Evolutionary conservation across 2,329 filamentous ascomycete species (phyloP), one percentile per base, ranked within the genome.

Genomic region (Penicillium capsulatum): DNA sequence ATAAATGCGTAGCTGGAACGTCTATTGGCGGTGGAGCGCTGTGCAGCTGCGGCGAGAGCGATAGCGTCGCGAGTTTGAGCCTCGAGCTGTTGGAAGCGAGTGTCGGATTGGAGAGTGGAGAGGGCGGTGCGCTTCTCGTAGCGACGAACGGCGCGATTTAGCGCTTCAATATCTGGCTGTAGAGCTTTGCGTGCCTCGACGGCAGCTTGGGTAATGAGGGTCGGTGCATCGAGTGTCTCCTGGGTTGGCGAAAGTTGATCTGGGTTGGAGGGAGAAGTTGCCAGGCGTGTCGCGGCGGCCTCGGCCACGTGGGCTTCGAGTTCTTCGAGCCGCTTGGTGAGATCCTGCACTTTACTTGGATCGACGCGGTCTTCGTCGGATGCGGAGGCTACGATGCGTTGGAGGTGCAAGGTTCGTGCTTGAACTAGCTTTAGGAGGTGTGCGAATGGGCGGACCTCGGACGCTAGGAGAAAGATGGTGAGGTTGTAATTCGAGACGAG

Each of bases 401-500:
- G 90, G 1, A 96, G 74, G 56, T 90, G 81, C 7, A 94, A 70
- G 2, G 89, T 95, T 22, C 87, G 79, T 10, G 80, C 77, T 55
- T 88, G 83, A 3, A 94, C 75, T 55, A 96, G 77, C 58, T 83
- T 86, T 46, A 95, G 79, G 17, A 94, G 68, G 58, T 96, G 90
- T 1, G 86, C 80, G 34, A 89, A 70, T 0, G 91, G 91, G 3
- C 86, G 82, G 17, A 96, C 72, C 65, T 97, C 91, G 3, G 91
- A 86, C 1, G 85, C 86, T 13, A 95, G 75, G 2, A 95, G 72
- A 63, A 96, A 97, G 36, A 97, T 86, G 9, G 84, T 89, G 38
- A 97, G 73, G 63, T 96, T 96, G 67, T 91, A 94, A 63, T 95
- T 86, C 3, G 88, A 94, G 5, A 97, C 83, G 8, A 97, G 72